A percentile compares a stretch with the other conserved stretches of the same genome.
Evolutionary conservation across 2,329 filamentous ascomycete species (phyloP).

Genomic region (Phyllosticta citriasiana): DNA sequence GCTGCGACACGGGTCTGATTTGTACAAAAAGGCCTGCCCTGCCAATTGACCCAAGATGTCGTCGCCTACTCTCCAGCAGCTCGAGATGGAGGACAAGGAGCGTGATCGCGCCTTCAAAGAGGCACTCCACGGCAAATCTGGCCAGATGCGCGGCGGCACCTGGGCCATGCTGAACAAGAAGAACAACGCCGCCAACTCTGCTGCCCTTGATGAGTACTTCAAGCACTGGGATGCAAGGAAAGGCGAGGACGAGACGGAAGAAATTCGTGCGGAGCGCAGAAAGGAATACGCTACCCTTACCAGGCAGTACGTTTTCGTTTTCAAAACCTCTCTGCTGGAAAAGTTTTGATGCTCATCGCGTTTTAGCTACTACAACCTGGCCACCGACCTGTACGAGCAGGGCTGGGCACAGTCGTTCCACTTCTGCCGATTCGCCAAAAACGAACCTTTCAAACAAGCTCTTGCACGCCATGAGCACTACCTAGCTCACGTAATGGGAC

Average conservation of each 20-base stretch:
- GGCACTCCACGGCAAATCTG: conserved; percentile 69
- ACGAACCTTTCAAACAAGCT: conserved; percentile 81
- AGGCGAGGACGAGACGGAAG: conserved; percentile 69
- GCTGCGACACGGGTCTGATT: not conserved
- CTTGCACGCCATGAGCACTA: conserved; percentile 98
- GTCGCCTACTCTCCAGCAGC: conserved; percentile 19
- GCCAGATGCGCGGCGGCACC: conserved; percentile 61
- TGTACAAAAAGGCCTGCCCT: not conserved
- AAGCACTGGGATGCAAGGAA: conserved; percentile 91
- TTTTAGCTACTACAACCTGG: conserved; percentile 83
- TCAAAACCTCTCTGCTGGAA: not conserved
- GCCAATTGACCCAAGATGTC: not conserved
- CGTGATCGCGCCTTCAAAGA: conserved; percentile 89
- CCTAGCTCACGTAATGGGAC: conserved; percentile 78
- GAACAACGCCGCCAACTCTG: conserved; percentile 66
- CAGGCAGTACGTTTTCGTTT: conserved; percentile 59
- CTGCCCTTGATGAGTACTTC: conserved; percentile 84
- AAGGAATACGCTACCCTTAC: conserved; percentile 90
- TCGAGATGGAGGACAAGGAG: conserved; percentile 73
- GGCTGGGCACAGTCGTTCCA: conserved; percentile 96
- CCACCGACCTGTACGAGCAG: conserved; percentile 94
- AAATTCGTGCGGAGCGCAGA: conserved; percentile 67
- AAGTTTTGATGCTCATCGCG: conserved; percentile 21
- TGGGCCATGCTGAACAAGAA: conserved; percentile 72
- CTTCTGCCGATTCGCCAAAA: conserved; percentile 85